These are phyloP conservation scores for Dothiorella sarmentorum DNA, from an alignment of 2,329 filamentous ascomycete genomes.

Conservation along the genomic window DNA sequence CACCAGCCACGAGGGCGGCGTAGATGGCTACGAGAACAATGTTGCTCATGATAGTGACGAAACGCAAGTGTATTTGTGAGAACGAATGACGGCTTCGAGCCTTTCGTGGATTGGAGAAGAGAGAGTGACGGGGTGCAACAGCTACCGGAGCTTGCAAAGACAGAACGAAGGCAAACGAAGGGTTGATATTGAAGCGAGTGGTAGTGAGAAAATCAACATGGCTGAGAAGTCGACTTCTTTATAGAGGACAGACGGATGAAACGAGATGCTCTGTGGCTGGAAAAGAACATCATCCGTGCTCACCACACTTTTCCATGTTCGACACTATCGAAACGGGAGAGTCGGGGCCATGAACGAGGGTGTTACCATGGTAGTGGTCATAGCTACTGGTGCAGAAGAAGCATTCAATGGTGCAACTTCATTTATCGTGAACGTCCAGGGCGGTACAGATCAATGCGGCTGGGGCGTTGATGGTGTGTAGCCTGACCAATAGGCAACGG, in stretches of 20 bases:
- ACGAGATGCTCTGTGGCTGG: not conserved
- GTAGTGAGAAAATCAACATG: not conserved
- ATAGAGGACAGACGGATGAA: conserved; percentile 5
- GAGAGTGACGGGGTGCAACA: conserved; percentile 4
- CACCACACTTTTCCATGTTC: too few relatives aligned
- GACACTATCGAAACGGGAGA: not conserved
- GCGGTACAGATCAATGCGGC: not conserved
- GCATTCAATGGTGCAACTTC: conserved; percentile 3
- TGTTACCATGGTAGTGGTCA: not conserved
- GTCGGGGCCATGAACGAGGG: not conserved
- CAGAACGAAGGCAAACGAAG: not conserved
- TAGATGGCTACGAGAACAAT: not conserved
- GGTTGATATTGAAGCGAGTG: conserved; percentile 6
- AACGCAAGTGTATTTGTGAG: not conserved
- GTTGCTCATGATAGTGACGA: not conserved
- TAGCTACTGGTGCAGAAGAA: not conserved
- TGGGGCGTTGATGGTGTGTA: conserved; percentile 9
- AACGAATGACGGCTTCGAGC: not conserved
- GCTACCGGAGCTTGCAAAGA: conserved; percentile 14
- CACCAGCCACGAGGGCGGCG: conserved; percentile 6
- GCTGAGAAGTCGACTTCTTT: not conserved
- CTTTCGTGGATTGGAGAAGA: not conserved
- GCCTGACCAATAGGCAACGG: not conserved
- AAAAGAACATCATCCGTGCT: not conserved
- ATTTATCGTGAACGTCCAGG: conserved; percentile 7